A percentile compares a stretch with the other conserved stretches of the same genome.
These are phyloP conservation scores for Suillus decipiens DNA, from an alignment of 768 basidiomycete species.

Conservation along the genomic window DNA sequence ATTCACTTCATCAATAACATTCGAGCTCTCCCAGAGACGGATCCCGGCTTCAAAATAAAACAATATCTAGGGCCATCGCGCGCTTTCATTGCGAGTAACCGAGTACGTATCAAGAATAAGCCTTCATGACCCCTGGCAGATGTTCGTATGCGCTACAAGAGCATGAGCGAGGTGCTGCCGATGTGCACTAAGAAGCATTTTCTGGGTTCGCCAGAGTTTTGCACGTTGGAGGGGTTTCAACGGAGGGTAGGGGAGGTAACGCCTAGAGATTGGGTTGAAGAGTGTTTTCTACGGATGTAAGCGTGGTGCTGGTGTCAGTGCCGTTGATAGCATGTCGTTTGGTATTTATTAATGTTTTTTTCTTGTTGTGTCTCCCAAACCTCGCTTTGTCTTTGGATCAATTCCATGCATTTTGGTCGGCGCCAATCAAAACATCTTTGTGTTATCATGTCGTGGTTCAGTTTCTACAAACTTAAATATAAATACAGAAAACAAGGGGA, in stretches of 20 bases:
- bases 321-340: background rate
- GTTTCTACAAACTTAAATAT: too few species aligned
- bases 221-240: constrained; percentile 64
- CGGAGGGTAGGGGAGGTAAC: constrained; percentile 64
- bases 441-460: too few species aligned
- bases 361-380: too few species aligned
- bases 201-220: constrained; percentile 71
- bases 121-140: constrained; percentile 31
- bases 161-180: constrained; percentile 61
- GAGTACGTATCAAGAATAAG: background rate
- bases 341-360: background rate
- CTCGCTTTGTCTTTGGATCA: too few species aligned
- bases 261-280: constrained; percentile 63
- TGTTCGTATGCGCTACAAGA: constrained; percentile 79
- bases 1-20: constrained; percentile 72
- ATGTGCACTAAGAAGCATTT: constrained; percentile 66
- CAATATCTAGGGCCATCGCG: too few species aligned
- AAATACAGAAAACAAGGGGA: too few species aligned
- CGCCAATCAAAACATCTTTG: too few species aligned
- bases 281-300: constrained; percentile 46
- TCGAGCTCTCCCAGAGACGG: constrained; percentile 64
- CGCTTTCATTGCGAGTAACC: too few species aligned
- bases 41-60: constrained; percentile 1
- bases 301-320: too few species aligned
- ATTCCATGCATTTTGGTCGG: too few species aligned